Percentiles rank a stretch among this genome's conserved stretches.
These are phyloP conservation scores for Penicillium parvum DNA, from an alignment of 495 filamentous ascomycete species.

Conservation along the genomic window DNA sequence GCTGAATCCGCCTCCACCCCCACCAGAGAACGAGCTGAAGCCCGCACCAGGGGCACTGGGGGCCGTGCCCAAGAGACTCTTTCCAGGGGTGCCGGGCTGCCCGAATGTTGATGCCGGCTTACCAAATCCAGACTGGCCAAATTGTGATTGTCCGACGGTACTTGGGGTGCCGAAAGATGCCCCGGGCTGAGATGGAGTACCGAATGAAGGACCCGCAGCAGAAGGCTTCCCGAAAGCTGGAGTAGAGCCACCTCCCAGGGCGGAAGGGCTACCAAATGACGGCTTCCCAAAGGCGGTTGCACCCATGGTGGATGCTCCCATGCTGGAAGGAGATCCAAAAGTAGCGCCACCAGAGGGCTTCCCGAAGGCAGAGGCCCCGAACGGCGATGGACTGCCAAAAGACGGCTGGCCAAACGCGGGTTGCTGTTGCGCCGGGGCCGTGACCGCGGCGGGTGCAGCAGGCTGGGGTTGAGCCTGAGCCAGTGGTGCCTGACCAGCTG, in stretches of 20 bases:
- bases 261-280: slow-evolving; percentile 25
- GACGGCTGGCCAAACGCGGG: slow-evolving; percentile 39
- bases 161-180: slow-evolving; percentile 27
- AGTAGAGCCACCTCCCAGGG: slow-evolving; percentile 20
- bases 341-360: slow-evolving; percentile 22
- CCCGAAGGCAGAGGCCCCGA: slow-evolving; percentile 33
- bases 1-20: slow-evolving; percentile 28
- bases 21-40: slow-evolving; percentile 33
- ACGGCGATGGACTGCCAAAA: slow-evolving; percentile 36
- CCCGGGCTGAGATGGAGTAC: slow-evolving; percentile 27
- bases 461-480: slow-evolving; percentile 11
- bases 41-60: slow-evolving; percentile 29
- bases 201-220: slow-evolving; percentile 30
- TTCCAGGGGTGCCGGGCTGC: slow-evolving; percentile 29
- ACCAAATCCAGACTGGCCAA: slow-evolving; percentile 47
- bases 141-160: slow-evolving; percentile 27
- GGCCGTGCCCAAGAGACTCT: slow-evolving; percentile 25
- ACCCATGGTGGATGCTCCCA: slow-evolving; percentile 25
- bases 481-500: slow-evolving; percentile 35
- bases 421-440: slow-evolving; percentile 15
- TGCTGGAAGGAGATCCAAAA: slow-evolving; percentile 39
- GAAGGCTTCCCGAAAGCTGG: slow-evolving; percentile 51
- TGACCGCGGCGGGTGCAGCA: slow-evolving; percentile 12
- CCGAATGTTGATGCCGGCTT: slow-evolving; percentile 42
- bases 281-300: slow-evolving; percentile 36